Evolutionary conservation across 495 filamentous ascomycete genomes (phyloP).

Genomic region (Aspergillus ostianus): DNA sequence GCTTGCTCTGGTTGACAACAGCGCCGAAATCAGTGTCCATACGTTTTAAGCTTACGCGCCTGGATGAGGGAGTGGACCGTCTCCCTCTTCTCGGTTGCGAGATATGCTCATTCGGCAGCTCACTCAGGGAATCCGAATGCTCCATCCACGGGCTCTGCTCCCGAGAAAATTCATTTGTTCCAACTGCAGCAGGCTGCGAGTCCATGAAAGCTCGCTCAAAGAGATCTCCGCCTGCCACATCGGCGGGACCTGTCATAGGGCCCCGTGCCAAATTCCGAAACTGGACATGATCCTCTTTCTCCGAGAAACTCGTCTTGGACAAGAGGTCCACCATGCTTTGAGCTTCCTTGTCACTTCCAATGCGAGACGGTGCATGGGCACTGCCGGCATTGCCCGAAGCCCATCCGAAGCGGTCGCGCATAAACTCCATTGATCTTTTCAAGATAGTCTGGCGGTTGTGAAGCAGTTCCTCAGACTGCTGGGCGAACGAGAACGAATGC

Average conservation of each 20-base stretch:
- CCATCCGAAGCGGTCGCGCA: constrained; percentile 93
- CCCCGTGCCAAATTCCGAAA: constrained; percentile 46
- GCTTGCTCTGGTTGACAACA: constrained; percentile 71
- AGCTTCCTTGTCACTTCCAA: constrained; percentile 78
- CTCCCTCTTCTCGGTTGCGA: constrained; percentile 32
- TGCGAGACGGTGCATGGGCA: constrained; percentile 76
- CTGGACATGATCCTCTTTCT: constrained; percentile 46
- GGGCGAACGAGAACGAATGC: constrained; percentile 97
- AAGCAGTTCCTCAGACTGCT: constrained; percentile 88
- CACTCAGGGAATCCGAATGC: constrained; percentile 29
- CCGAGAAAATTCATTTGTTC: constrained; percentile 16
- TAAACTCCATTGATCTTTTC: constrained; percentile 94
- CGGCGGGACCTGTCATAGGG: constrained; percentile 74
- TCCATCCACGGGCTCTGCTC: constrained; percentile 19
- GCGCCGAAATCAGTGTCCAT: constrained; percentile 81
- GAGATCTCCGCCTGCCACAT: constrained; percentile 65
- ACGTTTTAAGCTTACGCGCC: constrained; percentile 75
- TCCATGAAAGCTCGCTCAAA: constrained; percentile 74
- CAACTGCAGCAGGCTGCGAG: constrained; percentile 25
- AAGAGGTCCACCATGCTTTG: constrained; percentile 90
- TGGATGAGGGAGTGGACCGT: constrained; percentile 44
- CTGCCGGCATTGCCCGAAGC: constrained; percentile 60
- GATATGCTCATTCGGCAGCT: constrained; percentile 33
- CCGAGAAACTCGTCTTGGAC: constrained; percentile 71
- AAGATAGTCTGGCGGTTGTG: constrained; percentile 90